phyloP scores from a whole-genome alignment of 192 early-diverging fungal species.

The Dimargaris cristalligena region DNA sequence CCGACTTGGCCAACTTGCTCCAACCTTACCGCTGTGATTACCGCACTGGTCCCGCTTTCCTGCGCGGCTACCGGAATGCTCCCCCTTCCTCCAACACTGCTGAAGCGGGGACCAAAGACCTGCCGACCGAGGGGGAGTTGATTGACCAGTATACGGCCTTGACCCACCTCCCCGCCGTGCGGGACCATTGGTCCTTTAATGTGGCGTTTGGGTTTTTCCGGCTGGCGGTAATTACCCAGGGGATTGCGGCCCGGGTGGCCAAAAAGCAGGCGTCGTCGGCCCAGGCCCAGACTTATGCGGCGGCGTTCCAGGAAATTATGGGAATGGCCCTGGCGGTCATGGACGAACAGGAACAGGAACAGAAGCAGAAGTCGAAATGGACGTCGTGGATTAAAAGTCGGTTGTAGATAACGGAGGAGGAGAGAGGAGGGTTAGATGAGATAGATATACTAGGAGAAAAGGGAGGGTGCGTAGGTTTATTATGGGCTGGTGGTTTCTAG shows the following conservation, averaged over 20 bases:
- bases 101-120: constrained; percentile 39
- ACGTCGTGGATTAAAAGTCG: too few species aligned
- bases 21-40: too few species aligned
- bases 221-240: constrained; percentile 67
- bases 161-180: too few species aligned
- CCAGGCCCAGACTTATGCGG: constrained; percentile 25
- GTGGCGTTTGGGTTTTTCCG: constrained; percentile 80
- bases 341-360: constrained; percentile 26
- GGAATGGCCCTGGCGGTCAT: constrained; percentile 41
- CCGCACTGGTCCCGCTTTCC: too few species aligned
- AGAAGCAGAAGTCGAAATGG: too few species aligned
- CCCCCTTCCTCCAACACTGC: constrained; percentile 16
- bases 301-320: constrained; percentile 28
- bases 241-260: constrained; percentile 74
- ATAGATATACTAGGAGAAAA: too few species aligned
- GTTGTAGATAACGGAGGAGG: too few species aligned
- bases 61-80: constrained; percentile 14
- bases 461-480: too few species aligned
- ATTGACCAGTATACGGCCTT: constrained; percentile 45
- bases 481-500: too few species aligned
- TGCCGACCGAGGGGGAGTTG: constrained; percentile 38
- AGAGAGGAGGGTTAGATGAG: too few species aligned
- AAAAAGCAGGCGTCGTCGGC: constrained; percentile 75
- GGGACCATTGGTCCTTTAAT: constrained; percentile 64
- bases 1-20: constrained; percentile 77